Conservation (phyloP, 2,329 filamentous ascomycete species). For the Monosporascus sp. region DNA sequence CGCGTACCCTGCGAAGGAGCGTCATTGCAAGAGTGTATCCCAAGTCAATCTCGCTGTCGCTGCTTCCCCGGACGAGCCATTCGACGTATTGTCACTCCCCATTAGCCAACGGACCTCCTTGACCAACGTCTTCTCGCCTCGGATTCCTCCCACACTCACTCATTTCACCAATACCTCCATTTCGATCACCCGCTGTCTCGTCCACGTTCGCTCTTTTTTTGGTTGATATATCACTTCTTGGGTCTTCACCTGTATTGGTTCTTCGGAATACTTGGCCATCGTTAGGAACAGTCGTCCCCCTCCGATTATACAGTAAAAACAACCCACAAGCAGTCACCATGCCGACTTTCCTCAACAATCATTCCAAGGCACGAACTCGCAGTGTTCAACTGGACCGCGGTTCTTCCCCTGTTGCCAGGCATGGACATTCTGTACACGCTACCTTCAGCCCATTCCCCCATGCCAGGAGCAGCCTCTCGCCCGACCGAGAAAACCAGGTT, state of each 20-base stretch:
- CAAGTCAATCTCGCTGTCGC: conserved; percentile 5
- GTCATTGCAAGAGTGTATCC: conserved; percentile 16
- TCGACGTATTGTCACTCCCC: conserved; percentile 2
- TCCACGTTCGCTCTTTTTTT: conserved; percentile 24
- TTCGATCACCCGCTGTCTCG: conserved; percentile 16
- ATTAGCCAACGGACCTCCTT: neutral
- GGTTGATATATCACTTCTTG: conserved; percentile 45
- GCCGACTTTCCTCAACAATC: conserved; percentile 36
- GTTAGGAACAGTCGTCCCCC: conserved; percentile 27
- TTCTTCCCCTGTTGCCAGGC: conserved; percentile 2
- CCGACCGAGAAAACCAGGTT: conserved; percentile 29
- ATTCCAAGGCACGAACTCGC: conserved; percentile 39
- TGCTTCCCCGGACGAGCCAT: conserved; percentile 11
- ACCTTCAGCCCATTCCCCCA: conserved; percentile 21
- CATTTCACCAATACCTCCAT: conserved; percentile 16
- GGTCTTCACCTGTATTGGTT: conserved; percentile 29
- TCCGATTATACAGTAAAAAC: conserved; percentile 15
- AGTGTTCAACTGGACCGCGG: conserved; percentile 42
- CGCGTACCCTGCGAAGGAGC: conserved; percentile 15
- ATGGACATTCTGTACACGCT: conserved; percentile 10
- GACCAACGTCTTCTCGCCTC: conserved; percentile 5
- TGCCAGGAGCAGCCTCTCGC: conserved; percentile 29
- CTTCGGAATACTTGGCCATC: conserved; percentile 29
- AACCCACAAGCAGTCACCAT: conserved; percentile 24
- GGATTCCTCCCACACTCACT: conserved; percentile 1